Evolutionary conservation across 768 basidiomycete genomes (phyloP).

Genomic region (Rhizopogon salebrosus): DNA sequence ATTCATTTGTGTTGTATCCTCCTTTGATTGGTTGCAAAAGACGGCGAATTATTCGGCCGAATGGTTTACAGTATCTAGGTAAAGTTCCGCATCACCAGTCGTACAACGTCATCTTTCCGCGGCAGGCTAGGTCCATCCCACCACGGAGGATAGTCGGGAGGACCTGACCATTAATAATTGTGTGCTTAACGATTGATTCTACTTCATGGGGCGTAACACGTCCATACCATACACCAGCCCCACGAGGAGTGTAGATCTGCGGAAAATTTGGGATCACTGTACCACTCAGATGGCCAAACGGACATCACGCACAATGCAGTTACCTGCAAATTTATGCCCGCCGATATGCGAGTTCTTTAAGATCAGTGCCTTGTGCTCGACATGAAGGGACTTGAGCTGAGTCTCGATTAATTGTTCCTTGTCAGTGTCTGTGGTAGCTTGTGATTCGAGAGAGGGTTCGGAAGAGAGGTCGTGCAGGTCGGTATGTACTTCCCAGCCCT

Average conservation of each 20-base stretch:
- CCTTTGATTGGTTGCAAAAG: neutral
- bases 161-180: constrained; percentile 79
- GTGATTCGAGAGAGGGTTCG: constrained; percentile 21
- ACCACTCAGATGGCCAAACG: neutral
- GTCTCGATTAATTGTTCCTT: constrained; percentile 36
- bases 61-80: neutral
- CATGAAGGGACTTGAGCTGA: constrained; percentile 41
- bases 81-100: constrained; percentile 51
- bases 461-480: constrained; percentile 57
- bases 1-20: constrained; percentile 2
- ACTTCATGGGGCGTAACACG: constrained; percentile 89
- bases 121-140: constrained; percentile 71
- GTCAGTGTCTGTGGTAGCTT: constrained; percentile 38
- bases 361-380: constrained; percentile 70
- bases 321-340: constrained; percentile 90
- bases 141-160: constrained; percentile 83
- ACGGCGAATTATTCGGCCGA: neutral
- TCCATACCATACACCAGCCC: constrained; percentile 89
- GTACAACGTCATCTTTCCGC: constrained; percentile 61
- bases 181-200: constrained; percentile 79
- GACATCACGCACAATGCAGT: constrained; percentile 69
- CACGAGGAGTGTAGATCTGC: constrained; percentile 84
- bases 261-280: neutral
- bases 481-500: constrained; percentile 74
- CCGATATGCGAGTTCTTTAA: constrained; percentile 87